Base-by-base conservation (phyloP, 1,284 basidiomycete species). In the Pyrrhoderma lamaoense region DNA sequence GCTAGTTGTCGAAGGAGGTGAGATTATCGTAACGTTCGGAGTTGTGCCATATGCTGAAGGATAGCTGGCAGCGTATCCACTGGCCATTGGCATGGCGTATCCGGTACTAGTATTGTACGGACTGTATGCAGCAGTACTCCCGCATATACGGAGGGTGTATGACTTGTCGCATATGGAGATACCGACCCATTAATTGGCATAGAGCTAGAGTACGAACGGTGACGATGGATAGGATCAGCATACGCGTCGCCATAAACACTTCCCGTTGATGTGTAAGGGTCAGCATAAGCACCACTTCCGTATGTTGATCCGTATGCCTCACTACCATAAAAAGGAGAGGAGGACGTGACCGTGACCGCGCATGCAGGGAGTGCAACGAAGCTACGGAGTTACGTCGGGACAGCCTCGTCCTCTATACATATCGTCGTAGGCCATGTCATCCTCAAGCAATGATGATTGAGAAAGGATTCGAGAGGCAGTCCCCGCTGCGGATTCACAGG, bases 401-500 rank as follows among this genome's bases (percentile, higher is more conserved):
- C 16, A 56, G 45, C 4, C 50, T 50, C 5, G 45, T 50, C 21
- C 42, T 31, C 13, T 8, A 27, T 52, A 49, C 27, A 31, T 31
- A 2, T 27, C 13, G 31, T 40, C 46, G 46, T 56, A 56, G 14
- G 38, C 38, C 21, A 22, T 22, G 38, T 16, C n/a, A 22, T 16
- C 38, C 7, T 55, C 53, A 21, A 49, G 45, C 22, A 46, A 16
- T 23, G 36, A 47, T 2, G 45, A 38, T 60, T 73, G 68, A 52
- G 67, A 68, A 48, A 76, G 75, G 14, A 80, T 70, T 23, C 68
- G 64, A n/a, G 72, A 72, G 1, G 75, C 77, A 1, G 79, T 80
- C 37, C 73, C 73, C 22, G 79, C 79, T 3, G 80, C 79, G 2
- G 76, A 64, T 56, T 81, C 79, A 21, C 72, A 71, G 8, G 77